Percentiles rank a stretch among this genome's conserved stretches.
phyloP scores from a whole-genome alignment of 1,284 basidiomycete species.

The Ganoderma lingzhi region DNA sequence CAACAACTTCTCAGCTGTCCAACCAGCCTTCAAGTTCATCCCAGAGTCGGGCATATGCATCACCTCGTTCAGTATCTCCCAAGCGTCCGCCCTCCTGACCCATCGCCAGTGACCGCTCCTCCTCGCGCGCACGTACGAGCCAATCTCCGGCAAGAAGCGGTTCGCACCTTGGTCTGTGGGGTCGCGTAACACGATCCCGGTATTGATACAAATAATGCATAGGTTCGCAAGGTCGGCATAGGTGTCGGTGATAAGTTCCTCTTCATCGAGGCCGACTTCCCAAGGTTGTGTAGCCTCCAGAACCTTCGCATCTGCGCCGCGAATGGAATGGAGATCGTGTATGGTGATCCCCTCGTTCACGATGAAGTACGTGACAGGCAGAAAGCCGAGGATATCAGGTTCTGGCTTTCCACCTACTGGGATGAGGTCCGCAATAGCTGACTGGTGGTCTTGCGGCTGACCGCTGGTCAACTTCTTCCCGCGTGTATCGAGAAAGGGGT shows the following conservation, averaged over 20 bases:
- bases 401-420: background rate
- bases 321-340: background rate
- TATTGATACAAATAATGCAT: background rate
- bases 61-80: background rate
- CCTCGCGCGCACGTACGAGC: background rate
- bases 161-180: background rate
- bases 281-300: background rate
- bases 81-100: background rate
- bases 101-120: background rate
- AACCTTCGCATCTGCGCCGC: background rate
- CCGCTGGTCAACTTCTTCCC: background rate
- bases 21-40: background rate
- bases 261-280: background rate
- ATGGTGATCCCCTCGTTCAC: background rate
- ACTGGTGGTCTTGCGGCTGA: background rate
- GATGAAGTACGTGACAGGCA: constrained; percentile 1
- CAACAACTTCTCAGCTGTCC: background rate
- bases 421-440: background rate
- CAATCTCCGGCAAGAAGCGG: background rate
- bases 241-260: background rate
- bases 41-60: background rate
- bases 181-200: background rate
- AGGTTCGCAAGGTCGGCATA: background rate
- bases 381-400: background rate
- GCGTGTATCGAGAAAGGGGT: background rate